Evolutionary conservation across 75 land plant species (phyloP).

Genomic region (Cunninghamia lanceolata): DNA sequence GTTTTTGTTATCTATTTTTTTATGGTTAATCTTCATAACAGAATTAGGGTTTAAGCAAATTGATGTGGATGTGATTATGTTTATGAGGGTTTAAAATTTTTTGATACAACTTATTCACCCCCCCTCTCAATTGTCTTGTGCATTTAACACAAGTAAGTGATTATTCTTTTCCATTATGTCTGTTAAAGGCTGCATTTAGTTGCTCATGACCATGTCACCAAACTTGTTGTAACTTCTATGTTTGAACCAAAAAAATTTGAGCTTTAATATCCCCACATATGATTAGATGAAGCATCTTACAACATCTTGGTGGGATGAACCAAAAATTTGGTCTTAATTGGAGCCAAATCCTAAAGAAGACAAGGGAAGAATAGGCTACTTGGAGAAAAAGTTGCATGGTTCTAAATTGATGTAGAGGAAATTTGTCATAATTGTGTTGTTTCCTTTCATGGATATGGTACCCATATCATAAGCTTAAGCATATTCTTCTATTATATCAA

Average conservation of each 20-base stretch:
- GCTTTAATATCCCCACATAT: background rate
- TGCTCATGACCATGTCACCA: background rate
- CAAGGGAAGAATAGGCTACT: slow-evolving; percentile 2
- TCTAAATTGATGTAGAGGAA: slow-evolving; percentile 36
- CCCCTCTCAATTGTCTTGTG: no score
- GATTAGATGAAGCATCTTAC: background rate
- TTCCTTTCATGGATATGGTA: slow-evolving; percentile 57
- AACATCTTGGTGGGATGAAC: background rate
- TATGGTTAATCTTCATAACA: no score
- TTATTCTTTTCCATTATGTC: background rate
- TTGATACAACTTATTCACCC: no score
- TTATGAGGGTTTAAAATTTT: no score
- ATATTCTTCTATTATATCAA: slow-evolving; percentile 60
- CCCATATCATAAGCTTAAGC: slow-evolving; percentile 63
- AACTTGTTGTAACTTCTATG: background rate
- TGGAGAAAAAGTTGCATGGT: slow-evolving; percentile 3
- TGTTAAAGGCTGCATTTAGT: background rate
- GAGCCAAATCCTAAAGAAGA: background rate
- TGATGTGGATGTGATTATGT: no score
- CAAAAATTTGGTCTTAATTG: background rate
- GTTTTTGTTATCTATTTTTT: no score
- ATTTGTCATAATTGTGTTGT: slow-evolving; percentile 57
- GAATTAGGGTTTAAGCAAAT: no score
- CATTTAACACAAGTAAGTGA: background rate
- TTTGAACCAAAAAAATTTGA: background rate